Evolutionary conservation across 2,329 filamentous ascomycete species (phyloP).

Genomic region (Mollisiaceae sp.): DNA sequence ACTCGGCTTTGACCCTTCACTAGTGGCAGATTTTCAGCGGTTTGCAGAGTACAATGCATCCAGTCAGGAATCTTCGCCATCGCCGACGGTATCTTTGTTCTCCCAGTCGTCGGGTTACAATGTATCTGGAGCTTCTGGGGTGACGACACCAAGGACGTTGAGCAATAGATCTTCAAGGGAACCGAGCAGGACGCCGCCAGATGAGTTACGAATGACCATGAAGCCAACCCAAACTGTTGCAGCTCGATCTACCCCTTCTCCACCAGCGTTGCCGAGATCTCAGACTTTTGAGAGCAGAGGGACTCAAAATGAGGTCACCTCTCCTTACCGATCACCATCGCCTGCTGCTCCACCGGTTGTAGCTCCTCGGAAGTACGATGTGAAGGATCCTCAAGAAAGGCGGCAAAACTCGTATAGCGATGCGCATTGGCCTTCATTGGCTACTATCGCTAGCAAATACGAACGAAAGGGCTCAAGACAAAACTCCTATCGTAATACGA

Average conservation of each 20-base stretch:
- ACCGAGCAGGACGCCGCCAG: not conserved
- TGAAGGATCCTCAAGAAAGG: not conserved
- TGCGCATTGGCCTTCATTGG: not conserved
- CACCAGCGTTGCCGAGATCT: not conserved
- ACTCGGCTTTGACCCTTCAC: conserved; percentile 13
- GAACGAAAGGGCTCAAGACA: not conserved
- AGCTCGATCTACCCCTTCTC: not conserved
- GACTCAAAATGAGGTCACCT: not conserved
- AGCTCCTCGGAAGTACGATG: not conserved
- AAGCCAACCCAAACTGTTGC: not conserved
- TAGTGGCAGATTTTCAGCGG: conserved; percentile 5
- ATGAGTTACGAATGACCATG: not conserved
- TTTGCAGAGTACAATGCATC: conserved; percentile 8
- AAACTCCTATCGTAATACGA: not conserved
- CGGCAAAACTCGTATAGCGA: conserved; percentile 9
- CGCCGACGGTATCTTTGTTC: conserved; percentile 18
- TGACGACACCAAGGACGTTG: not conserved
- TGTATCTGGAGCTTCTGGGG: conserved; percentile 12
- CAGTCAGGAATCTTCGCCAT: conserved; percentile 14
- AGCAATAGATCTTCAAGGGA: conserved; percentile 2
- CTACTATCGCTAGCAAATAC: conserved; percentile 3
- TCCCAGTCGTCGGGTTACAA: conserved; percentile 21
- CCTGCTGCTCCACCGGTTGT: not conserved
- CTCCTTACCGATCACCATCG: not conserved
- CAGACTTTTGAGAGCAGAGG: not conserved